phyloP scores from a whole-genome alignment of 257 asterid genomes.

The Galeopsis tetrahit region DNA sequence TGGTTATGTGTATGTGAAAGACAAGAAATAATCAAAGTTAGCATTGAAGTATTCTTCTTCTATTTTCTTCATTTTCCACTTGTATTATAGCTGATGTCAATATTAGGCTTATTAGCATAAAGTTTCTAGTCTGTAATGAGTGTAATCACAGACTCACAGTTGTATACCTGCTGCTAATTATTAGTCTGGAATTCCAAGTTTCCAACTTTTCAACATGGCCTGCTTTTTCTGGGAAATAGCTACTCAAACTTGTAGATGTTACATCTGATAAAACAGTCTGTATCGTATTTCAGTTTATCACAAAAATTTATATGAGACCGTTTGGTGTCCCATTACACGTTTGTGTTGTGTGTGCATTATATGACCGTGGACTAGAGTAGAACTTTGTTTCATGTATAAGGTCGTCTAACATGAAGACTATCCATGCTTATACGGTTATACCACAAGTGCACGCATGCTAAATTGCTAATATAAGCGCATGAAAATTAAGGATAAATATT shows the following conservation, averaged over 20 bases:
- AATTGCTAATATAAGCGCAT: too few species aligned
- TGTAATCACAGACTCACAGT: not conserved
- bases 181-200: slow-evolving; percentile 23
- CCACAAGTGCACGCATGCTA: too few species aligned
- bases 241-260: not conserved
- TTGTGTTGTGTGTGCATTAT: too few species aligned
- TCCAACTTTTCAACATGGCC: slow-evolving; percentile 1
- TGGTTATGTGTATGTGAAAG: slow-evolving; percentile 4
- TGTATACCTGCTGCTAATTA: slow-evolving; percentile 30
- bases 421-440: too few species aligned
- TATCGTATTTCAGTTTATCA: too few species aligned
- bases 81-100: not conserved
- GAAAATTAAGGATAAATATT: too few species aligned
- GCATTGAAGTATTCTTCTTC: too few species aligned
- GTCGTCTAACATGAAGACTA: too few species aligned
- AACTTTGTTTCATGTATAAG: too few species aligned
- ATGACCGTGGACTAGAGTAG: too few species aligned
- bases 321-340: too few species aligned
- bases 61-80: not conserved
- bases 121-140: slow-evolving; percentile 13
- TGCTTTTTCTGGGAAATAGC: not conserved
- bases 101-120: not conserved
- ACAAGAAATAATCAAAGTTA: not conserved
- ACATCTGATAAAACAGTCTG: not conserved
- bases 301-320: too few species aligned